Evolutionary conservation across 2,329 filamentous ascomycete genomes (phyloP).

Genomic region (Drechslerella coelobrocha): DNA sequence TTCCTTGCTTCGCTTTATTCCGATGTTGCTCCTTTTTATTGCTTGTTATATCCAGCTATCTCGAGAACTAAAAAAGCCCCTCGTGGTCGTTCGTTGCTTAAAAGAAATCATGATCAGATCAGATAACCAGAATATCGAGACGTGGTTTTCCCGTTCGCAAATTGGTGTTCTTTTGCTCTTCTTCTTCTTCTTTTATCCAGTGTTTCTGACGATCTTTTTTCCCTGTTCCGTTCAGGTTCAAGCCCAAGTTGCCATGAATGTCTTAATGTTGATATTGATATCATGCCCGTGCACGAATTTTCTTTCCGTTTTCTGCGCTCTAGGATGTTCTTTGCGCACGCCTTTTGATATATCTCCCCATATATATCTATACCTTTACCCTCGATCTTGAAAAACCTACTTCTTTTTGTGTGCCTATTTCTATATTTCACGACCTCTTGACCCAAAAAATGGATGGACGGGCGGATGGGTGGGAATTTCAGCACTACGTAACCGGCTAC

Average conservation of each 20-base stretch:
- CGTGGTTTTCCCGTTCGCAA: conserved; percentile 20
- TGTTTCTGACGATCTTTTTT: neutral
- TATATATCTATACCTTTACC: no score
- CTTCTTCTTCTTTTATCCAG: neutral
- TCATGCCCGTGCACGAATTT: conserved; percentile 11
- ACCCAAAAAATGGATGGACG: no score
- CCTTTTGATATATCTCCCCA: neutral
- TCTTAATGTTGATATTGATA: conserved; percentile 11
- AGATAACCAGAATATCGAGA: neutral
- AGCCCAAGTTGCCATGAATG: conserved; percentile 7
- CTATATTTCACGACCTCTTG: no score
- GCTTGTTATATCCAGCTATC: conserved; percentile 2
- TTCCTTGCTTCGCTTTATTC: neutral
- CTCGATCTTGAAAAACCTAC: no score
- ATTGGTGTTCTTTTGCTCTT: conserved; percentile 15
- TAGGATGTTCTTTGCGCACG: neutral
- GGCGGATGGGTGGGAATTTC: no score
- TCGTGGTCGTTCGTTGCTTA: neutral
- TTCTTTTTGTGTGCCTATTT: no score
- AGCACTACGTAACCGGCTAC: no score
- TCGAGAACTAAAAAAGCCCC: neutral
- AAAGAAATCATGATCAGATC: conserved; percentile 2
- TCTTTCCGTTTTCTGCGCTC: neutral
- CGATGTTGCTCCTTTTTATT: neutral
- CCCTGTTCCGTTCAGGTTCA: conserved; percentile 10